Evolutionary conservation across 176 grass and related monocot genomes (phyloP), one percentile per base, ranked within the genome.

Genomic region (Pharus latifolius): DNA sequence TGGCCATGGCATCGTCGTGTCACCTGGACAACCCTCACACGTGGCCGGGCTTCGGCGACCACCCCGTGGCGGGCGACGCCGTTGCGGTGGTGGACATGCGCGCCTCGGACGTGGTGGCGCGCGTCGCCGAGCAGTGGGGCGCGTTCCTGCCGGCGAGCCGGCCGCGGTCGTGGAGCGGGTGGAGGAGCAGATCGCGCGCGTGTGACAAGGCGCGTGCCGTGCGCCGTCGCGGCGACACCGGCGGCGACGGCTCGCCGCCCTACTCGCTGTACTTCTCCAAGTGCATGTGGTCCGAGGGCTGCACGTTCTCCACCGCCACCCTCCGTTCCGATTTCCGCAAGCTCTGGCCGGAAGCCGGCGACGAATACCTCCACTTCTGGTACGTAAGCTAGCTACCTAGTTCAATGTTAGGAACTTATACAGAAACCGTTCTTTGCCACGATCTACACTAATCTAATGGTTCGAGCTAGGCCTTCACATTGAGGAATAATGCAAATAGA

Each of bases 241-340:
- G n/a, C 38, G 84, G 87, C 26, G 87, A 85, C 71, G 87, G 91
- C 26, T 5, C 22, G 7, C 62, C 49, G 20, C 77, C 83, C n/a
- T 83, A 74, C 50, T 69, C 73, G 15, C 78, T 52, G 8, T 67
- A 49, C 53, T 85, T 85, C 87, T 43, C 78, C 30, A 85, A 76
- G 72, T 69, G 56, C 49, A 88, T 88, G 88, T 96, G 92, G 85
- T 85, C 73, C 26, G 92, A 91, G 76, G 87, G 74, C 7, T 96
- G 82, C 80, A 72, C 81, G 58, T 82, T 96, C 78, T 1, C 59
- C 1, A 59, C 60, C 48, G 69, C 69, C 27, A 41, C 59, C 34
- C 24, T 83, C 23, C 56, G 75, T 29, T 51, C 28, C 6, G 92
- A 83, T 72, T 55, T 89, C 25, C 78, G 77, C 26, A 80, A 49